Evolutionary conservation across 2,329 filamentous ascomycete genomes (phyloP), one percentile per base, ranked within the genome.

Genomic region (Calonectria fujianensis): DNA sequence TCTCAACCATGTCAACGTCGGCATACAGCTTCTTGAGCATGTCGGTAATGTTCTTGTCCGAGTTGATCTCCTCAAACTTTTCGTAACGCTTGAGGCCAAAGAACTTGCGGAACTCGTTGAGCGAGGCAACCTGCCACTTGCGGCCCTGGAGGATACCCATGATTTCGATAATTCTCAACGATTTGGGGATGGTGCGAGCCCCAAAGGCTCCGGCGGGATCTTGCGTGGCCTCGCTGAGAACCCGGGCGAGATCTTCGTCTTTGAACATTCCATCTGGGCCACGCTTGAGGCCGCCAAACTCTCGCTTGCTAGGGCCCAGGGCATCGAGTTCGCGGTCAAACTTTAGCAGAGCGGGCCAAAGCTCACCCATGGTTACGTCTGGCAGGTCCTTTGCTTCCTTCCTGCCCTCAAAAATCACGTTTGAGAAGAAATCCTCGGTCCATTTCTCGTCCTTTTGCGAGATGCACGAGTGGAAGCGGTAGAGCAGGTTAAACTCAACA

Each of bases 401-500:
- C 2, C 70, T 76, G 1, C 77, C 79, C 16, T 41, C 35, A 0
- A 79, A 79, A 69, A 80, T 80, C 0, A 78, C 72, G 52, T 80
- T 75, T n/a, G 75, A 71, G 80, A 91, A 90, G 76, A 89, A 85
- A 18, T 89, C 85, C 63, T 92, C 87, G 20, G 90, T 91, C 91
- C 91, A 94, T 48, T 87, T 85, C 79, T 93, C 91, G 75, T 94
- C 92, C 31, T 88, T 87, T 74, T 89, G 85, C 5, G 90, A 92
- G 68, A 93, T 89, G 54, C 88, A 89, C 2, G 89, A 90, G 82
- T 94, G 92, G 87, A 91, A 94, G 31, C 92, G 87, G 80, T 94
- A 94, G 1, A 94, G 86, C 37, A 94, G 85, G 75, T 94, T 94
- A 84, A 94, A 94, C 81, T 94, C 92, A 4, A 91, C 92, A 51